These are phyloP conservation scores for Eucalyptus decipiens DNA, from an alignment of 345 rosid genomes.

Conservation along the genomic window DNA sequence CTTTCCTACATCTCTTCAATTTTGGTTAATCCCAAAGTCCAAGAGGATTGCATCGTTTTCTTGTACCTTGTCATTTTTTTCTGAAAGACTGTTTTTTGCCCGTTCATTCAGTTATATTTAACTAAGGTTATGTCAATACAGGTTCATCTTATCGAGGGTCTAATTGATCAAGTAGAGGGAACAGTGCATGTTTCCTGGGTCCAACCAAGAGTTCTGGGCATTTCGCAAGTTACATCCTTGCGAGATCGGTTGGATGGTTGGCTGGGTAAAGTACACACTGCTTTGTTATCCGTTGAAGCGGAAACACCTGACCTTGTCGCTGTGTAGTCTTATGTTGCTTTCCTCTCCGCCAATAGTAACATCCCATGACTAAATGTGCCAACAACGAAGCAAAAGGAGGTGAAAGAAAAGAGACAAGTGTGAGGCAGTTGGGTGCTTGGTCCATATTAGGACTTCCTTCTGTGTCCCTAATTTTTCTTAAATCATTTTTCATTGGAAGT, in stretches of 20 bases:
- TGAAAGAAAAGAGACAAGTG: background rate
- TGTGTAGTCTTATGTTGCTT: conserved; percentile 6
- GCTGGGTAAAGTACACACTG: conserved; percentile 75
- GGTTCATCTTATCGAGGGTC: conserved; percentile 96
- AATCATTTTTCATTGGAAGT: background rate
- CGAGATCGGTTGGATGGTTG: conserved; percentile 73
- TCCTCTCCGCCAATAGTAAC: background rate
- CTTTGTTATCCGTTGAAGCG: conserved; percentile 76
- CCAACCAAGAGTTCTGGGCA: conserved; percentile 94
- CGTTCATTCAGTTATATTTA: background rate
- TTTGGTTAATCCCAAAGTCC: background rate
- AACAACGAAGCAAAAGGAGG: background rate
- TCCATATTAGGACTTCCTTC: background rate
- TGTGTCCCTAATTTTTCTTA: background rate
- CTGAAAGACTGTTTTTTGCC: background rate
- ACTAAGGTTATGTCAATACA: conserved; percentile 5
- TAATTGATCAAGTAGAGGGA: conserved; percentile 90
- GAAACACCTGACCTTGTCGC: conserved; percentile 96
- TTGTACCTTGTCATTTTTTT: background rate
- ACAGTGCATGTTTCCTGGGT: conserved; percentile 94
- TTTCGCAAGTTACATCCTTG: conserved; percentile 76
- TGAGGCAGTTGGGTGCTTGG: background rate
- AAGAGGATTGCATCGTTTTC: background rate
- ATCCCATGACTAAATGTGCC: background rate
- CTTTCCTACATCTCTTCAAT: background rate